These are phyloP conservation scores for Durotheca rogersii DNA, from an alignment of 495 filamentous ascomycete species.

Conservation along the genomic window DNA sequence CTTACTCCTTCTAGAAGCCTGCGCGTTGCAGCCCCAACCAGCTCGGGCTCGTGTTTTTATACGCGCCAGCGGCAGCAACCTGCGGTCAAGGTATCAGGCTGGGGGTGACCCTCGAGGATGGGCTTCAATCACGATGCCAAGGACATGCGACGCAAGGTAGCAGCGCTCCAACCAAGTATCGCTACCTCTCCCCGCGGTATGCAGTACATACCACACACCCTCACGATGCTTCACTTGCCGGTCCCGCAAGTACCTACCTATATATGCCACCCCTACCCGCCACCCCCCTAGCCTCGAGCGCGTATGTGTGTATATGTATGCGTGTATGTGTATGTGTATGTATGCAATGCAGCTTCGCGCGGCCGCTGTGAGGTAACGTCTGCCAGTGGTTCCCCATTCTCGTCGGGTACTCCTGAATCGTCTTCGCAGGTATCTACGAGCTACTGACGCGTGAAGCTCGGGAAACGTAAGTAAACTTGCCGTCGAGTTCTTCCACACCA, in stretches of 20 bases:
- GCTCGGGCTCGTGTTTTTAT: too few relatives aligned
- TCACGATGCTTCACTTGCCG: constrained; percentile 27
- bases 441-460: background rate
- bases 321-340: constrained; percentile 7
- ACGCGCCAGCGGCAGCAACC: background rate
- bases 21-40: too few relatives aligned
- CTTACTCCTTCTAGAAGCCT: too few relatives aligned
- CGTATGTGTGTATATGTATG: too few relatives aligned
- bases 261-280: too few relatives aligned
- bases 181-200: constrained; percentile 32
- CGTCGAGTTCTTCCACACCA: too few relatives aligned
- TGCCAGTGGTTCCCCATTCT: constrained; percentile 10
- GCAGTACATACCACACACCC: constrained; percentile 23
- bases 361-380: constrained; percentile 16
- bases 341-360: constrained; percentile 30
- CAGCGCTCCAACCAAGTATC: constrained; percentile 16
- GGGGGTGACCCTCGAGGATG: constrained; percentile 1
- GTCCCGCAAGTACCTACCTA: constrained; percentile 32
- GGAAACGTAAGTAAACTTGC: background rate
- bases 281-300: too few relatives aligned
- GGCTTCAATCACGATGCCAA: constrained; percentile 25
- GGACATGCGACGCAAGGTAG: constrained; percentile 18
- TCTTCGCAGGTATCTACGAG: background rate
- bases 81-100: constrained; percentile 3
- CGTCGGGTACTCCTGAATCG: constrained; percentile 2